Percentiles rank a stretch among this genome's conserved stretches.
Conservation (phyloP, 768 basidiomycete genomes). For the Pisolithus microcarpus region DNA sequence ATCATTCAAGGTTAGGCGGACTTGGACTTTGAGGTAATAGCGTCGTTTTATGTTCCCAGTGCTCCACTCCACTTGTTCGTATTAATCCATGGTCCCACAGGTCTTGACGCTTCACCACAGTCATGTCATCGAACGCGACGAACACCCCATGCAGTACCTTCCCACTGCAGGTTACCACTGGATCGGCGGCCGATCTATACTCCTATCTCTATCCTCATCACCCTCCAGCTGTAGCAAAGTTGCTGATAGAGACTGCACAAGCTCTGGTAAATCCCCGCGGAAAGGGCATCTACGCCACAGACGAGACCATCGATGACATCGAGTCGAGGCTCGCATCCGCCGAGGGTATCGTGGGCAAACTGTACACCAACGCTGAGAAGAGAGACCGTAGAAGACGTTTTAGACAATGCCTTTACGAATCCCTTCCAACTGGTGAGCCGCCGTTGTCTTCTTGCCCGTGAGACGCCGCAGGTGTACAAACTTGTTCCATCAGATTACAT, state of each 20-base stretch:
- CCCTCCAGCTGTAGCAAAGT: slow-evolving; percentile 33
- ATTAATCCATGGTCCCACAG: not conserved
- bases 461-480: not conserved
- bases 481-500: slow-evolving; percentile 33
- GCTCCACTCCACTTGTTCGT: not conserved
- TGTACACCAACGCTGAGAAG: slow-evolving; percentile 30
- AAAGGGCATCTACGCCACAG: slow-evolving; percentile 49
- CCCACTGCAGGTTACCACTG: slow-evolving; percentile 8
- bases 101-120: not conserved
- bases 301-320: slow-evolving; percentile 42
- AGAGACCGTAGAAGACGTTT: slow-evolving; percentile 35
- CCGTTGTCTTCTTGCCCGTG: not conserved
- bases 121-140: slow-evolving; percentile 15
- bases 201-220: slow-evolving; percentile 36
- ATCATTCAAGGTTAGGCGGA: too few species aligned
- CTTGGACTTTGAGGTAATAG: too few species aligned
- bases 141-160: slow-evolving; percentile 29
- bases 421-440: slow-evolving; percentile 32
- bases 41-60: not conserved
- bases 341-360: slow-evolving; percentile 15
- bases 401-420: slow-evolving; percentile 38
- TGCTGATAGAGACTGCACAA: slow-evolving; percentile 38
- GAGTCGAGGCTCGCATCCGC: slow-evolving; percentile 31
- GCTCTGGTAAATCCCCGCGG: slow-evolving; percentile 41
- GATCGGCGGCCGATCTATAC: slow-evolving; percentile 6